Evolutionary conservation across 192 early-diverging fungal species (phyloP), one percentile per base, ranked within the genome.

Genomic region (Chytriomyces sp.): DNA sequence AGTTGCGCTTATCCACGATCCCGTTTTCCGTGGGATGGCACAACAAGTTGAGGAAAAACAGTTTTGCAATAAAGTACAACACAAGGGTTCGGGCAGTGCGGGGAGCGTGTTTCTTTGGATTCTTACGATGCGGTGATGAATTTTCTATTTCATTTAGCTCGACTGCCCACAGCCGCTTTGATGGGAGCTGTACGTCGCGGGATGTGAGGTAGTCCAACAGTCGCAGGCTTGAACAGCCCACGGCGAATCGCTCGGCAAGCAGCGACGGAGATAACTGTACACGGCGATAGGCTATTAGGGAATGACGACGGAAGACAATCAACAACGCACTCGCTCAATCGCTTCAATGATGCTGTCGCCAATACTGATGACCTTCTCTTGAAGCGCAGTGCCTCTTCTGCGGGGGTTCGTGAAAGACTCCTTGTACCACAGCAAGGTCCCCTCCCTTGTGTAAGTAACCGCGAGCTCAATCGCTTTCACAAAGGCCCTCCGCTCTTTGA

Each of bases 51-150:
- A 73, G 45, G 18, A 73, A 60, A 7, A 62, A 28, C 8, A 45
- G n/a, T 73, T 73, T 73, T 20, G 71, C 71, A 45, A 73, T 8
- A 44, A 62, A 73, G 43, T 73, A 73, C 13, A 73, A 44, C 16
- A 63, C 43, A 20, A 62, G 57, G 7, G 47, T 62, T 9, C 61
- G 71, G 16, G 16, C 60, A 7, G 61, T 46, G n/a, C 6, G 6
- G 7, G 9, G 28, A 23, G 59, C 8, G 44, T 20, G 13, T 46
- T 73, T 73, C 11, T 7, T 9, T 11, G 43, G 8, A 35, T n/a
- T 45, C 10, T n/a, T 45, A 20, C 60, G 5, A 5, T 46, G n/a
- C 23, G 20, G 5, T 7, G 61, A 10, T 16, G 53, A 18, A n/a
- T 53, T 16, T 20, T 49, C 50, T 13, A 62, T 11, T 7, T 73